phyloP scores from a whole-genome alignment of 495 filamentous ascomycete genomes.

The Niebla homalea region DNA sequence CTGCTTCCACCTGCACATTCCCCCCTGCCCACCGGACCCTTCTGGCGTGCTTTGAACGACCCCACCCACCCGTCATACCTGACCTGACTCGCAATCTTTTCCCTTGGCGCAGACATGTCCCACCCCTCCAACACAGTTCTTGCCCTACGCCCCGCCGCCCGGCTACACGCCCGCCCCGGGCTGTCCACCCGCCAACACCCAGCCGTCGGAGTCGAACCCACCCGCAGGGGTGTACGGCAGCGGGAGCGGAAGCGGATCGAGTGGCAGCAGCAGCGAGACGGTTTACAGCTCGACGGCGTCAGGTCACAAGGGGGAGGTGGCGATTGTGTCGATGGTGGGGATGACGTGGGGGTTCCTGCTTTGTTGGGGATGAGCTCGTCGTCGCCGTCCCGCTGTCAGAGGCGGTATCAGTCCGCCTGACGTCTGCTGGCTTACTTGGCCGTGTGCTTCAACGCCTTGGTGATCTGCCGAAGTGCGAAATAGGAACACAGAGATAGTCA shows the following conservation, averaged over 20 bases:
- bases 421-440: too few species aligned
- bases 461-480: too few species aligned
- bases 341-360: neutral
- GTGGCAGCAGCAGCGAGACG: neutral
- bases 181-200: slow-evolving; percentile 7
- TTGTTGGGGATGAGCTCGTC: neutral
- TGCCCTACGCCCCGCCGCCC: slow-evolving; percentile 13
- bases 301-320: neutral
- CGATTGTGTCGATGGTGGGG: neutral
- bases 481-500: too few species aligned
- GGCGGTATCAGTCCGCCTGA: too few species aligned
- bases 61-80: neutral
- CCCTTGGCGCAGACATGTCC: slow-evolving; percentile 6
- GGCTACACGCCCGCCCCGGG: slow-evolving; percentile 8
- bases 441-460: too few species aligned
- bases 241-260: slow-evolving; percentile 3
- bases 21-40: too few species aligned
- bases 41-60: too few species aligned
- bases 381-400: too few species aligned
- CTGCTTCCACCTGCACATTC: too few species aligned
- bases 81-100: slow-evolving; percentile 11
- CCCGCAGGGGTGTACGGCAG: slow-evolving; percentile 10
- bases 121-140: slow-evolving; percentile 13
- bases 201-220: slow-evolving; percentile 13
- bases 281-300: neutral